A percentile compares a stretch with the other conserved stretches of the same genome.
These are phyloP conservation scores for Parietichytrium sp. DNA, from an alignment of 108 stramenopile genomes.

Conservation along the genomic window DNA sequence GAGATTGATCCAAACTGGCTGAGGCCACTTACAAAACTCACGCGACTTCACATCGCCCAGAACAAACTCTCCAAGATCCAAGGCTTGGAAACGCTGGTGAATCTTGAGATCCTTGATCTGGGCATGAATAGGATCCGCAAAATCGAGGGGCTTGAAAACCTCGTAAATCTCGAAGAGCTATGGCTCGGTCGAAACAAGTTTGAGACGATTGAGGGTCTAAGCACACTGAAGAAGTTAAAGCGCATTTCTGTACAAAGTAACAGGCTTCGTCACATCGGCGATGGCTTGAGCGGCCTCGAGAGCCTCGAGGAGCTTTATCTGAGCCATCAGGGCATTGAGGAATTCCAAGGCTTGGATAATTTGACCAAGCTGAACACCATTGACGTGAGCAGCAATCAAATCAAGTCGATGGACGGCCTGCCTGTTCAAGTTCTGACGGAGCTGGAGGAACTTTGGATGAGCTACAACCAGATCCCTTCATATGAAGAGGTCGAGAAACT, in stretches of 20 bases:
- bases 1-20: conserved; percentile 74
- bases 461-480: conserved; percentile 81
- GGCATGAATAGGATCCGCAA: conserved; percentile 73
- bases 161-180: conserved; percentile 76
- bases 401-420: conserved; percentile 37
- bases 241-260: conserved; percentile 56
- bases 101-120: conserved; percentile 75
- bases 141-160: conserved; percentile 56
- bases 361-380: conserved; percentile 36
- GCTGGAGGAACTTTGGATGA: conserved; percentile 92
- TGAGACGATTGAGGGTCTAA: conserved; percentile 71
- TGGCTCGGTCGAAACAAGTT: conserved; percentile 96
- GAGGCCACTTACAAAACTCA: conserved; percentile 73
- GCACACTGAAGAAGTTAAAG: conserved; percentile 37
- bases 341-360: background rate
- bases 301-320: conserved; percentile 90
- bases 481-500: conserved; percentile 40
- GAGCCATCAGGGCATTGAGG: conserved; percentile 83
- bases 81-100: conserved; percentile 72
- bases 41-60: conserved; percentile 74
- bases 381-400: conserved; percentile 25
- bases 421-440: conserved; percentile 58
- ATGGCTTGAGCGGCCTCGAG: conserved; percentile 55
- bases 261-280: conserved; percentile 20
- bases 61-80: conserved; percentile 81